Base-by-base conservation (phyloP, 176 grass and related monocot genomes). In the Thinopyrum elongatum region DNA sequence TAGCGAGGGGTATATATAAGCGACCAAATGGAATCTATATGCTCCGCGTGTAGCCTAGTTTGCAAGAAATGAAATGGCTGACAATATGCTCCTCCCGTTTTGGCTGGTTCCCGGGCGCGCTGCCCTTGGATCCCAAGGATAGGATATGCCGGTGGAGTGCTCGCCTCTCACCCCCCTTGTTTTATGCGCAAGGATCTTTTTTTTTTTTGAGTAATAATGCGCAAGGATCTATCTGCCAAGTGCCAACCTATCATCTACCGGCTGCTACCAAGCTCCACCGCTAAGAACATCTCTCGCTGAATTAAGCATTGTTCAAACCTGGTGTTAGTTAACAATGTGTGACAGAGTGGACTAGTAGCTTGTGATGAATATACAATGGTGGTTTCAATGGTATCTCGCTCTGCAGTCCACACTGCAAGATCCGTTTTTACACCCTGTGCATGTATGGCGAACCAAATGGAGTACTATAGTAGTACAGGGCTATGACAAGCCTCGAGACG, bases 11-110 rank as follows among this genome's bases (percentile, higher is more conserved):
- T 53, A 33, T 88, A 82, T 57, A 80, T 87, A 82, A 44, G 81
- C 69, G 26, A 74, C 17, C 39, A 33, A 85, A 70, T 6, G 80
- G 84, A 87, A 90, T 89, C 82, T 81, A 68, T 35, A 82, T 86
- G 80, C 62, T 64, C 55, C 75, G 80, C 58, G 80, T 80, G 59
- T 90, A 83, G 86, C 87, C 89, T 87, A 70, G 86, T 81, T 74
- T 82, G 79, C 74, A 86, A 91, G 82, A 93, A 91, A 92, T 69
- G 78, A 93, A 91, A 92, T 69, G 81, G 85, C 44, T 55, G 76
- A 51, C 35, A 44, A 42, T 49, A 82, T 89, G 75, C 74, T 74
- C 16, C 61, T 82, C 25, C 82, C 75, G 42, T 49, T 76, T 90
- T 90, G 89, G 89, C 80, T 49, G 53, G 70, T 86, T 90, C 77